Evolutionary conservation across 352 stramenopile species (phyloP).

Genomic region (Pythium oligandrum): DNA sequence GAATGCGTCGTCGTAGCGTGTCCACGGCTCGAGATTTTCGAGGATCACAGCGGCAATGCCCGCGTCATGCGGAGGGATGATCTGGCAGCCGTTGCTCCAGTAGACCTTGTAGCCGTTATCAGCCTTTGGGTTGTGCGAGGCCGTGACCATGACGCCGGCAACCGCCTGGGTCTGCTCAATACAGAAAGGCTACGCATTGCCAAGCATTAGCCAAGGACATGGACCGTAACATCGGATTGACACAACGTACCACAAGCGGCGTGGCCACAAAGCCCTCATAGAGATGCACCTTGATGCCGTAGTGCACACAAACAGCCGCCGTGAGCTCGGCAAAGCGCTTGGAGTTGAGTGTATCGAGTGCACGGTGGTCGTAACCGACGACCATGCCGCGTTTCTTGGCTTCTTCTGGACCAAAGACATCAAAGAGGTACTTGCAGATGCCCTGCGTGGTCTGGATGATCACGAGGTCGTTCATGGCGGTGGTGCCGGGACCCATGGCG

Average conservation of each 20-base stretch:
- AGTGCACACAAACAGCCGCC: constrained; percentile 72
- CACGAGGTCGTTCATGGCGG: constrained; percentile 91
- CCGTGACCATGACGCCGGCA: constrained; percentile 92
- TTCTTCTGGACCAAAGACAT: constrained; percentile 59
- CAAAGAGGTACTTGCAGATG: constrained; percentile 82
- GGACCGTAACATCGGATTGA: neutral
- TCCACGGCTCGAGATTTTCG: constrained; percentile 88
- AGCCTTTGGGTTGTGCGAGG: constrained; percentile 97
- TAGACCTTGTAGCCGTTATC: constrained; percentile 99
- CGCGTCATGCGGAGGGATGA: constrained; percentile 94
- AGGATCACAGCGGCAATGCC: constrained; percentile 90
- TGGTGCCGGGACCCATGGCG: constrained; percentile 84
- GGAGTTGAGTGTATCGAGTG: constrained; percentile 72
- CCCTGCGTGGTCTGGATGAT: constrained; percentile 91
- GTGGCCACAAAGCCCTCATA: constrained; percentile 93
- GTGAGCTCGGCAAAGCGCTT: constrained; percentile 85
- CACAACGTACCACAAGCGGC: constrained; percentile 81
- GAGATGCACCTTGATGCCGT: constrained; percentile 88
- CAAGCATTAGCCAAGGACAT: neutral
- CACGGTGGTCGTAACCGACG: constrained; percentile 90
- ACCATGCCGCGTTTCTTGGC: constrained; percentile 78
- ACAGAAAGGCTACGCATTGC: constrained; percentile 46
- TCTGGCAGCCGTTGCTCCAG: constrained; percentile 94
- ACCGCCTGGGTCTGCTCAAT: constrained; percentile 77
- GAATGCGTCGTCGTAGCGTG: constrained; percentile 46